A percentile compares a stretch with the other conserved stretches of the same genome.
Evolutionary conservation across 371 early-diverging fungal species (phyloP).

Genomic region (Basidiobolus meristosporus): DNA sequence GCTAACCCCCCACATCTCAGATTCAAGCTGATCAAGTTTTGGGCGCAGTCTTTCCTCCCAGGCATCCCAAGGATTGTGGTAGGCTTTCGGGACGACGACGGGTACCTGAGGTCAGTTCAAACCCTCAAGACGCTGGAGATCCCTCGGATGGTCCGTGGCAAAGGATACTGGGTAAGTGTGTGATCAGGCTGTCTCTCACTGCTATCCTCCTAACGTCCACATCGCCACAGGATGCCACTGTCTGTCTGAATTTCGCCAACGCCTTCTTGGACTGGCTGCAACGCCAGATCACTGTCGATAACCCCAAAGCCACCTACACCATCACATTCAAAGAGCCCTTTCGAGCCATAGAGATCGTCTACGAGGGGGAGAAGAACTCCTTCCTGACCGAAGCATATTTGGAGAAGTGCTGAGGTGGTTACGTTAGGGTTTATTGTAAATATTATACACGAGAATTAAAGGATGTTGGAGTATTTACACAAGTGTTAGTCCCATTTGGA

Average conservation of each 20-base stretch:
- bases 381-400: conserved; percentile 23
- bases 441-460: too few species aligned
- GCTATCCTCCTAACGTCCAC: neutral
- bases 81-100: conserved; percentile 71
- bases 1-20: conserved; percentile 11
- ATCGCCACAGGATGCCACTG: conserved; percentile 13
- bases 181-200: neutral
- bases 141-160: conserved; percentile 50
- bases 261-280: conserved; percentile 18
- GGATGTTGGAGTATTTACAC: too few species aligned
- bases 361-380: conserved; percentile 9
- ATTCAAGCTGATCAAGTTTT: conserved; percentile 68
- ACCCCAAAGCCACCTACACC: conserved; percentile 16
- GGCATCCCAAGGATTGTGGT: conserved; percentile 66
- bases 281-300: conserved; percentile 11
- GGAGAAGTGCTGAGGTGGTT: conserved; percentile 4
- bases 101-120: conserved; percentile 24
- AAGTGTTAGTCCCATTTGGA: too few species aligned
- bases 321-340: conserved; percentile 18
- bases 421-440: too few species aligned
- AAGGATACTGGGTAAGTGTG: conserved; percentile 33
- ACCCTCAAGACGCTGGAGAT: conserved; percentile 57
- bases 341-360: conserved; percentile 11
- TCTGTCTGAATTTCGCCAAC: conserved; percentile 25
- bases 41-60: conserved; percentile 83